Evolutionary conservation across 352 stramenopile genomes (phyloP), one percentile per base, ranked within the genome.

Genomic region (Blastocystis hominis): DNA sequence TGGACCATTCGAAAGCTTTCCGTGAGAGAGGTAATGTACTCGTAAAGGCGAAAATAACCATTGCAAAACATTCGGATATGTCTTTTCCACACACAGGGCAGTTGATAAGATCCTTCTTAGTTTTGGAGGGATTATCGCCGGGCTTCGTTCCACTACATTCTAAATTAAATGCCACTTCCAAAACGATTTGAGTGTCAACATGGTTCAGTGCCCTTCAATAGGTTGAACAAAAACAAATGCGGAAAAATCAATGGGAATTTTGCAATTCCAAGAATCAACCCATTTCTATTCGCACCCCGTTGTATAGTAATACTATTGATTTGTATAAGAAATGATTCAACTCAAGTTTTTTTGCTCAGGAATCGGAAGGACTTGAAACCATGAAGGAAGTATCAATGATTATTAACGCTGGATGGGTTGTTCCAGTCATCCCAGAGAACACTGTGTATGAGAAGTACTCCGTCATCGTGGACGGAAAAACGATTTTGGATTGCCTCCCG

Each of bases 401-500:
- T 72, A 91, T 96, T 79, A 92, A 91, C 84, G 93, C 93, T 17
- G 89, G 89, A 20, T 91, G 94, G 81, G 89, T 96, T 34, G 91
- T 96, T 50, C 93, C 93, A 62, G 92, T 96, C 7, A 90, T 94
- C 15, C 92, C 92, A 3, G 89, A 91, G 55, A 89, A 93, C 72
- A 91, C 91, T 55, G 91, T 95, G 62, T 89, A 94, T 10, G 88
- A 89, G 0, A 91, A 95, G 89, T 91, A 95, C 80, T 92, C 92
- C 4, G 90, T 95, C 56, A 92, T 94, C 17, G 84, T 96, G 34
- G 66, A 89, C 50, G 91, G 91, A 42, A 78, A 90, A n/a, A 89
- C 90, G 75, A 95, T 96, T 86, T 84, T 95, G 17, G 93, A 92
- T 55, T 59, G 95, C 72, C 88, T 95, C 50, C 92, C 93, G 1